Percentiles rank a stretch among this genome's conserved stretches.
phyloP scores from a whole-genome alignment of 116 monocot species.

The Posidonia oceanica region DNA sequence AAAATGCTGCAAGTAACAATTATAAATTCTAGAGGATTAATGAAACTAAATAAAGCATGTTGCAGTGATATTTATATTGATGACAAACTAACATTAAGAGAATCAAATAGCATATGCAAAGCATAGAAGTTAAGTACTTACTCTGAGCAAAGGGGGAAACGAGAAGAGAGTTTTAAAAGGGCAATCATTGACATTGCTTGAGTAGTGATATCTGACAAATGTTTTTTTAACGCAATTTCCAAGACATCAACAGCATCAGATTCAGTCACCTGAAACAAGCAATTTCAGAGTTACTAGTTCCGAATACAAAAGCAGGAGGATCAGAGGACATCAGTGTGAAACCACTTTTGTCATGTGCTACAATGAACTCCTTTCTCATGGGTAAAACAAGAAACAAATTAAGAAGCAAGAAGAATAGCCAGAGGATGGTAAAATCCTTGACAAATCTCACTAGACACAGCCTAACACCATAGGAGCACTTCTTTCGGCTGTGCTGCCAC shows the following conservation, averaged over 20 bases:
- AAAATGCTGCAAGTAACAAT: too few species aligned
- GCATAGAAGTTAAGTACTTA: slow-evolving; percentile 22
- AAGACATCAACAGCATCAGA: slow-evolving; percentile 82
- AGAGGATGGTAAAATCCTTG: too few species aligned
- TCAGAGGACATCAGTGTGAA: neutral
- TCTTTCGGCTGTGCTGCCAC: too few species aligned
- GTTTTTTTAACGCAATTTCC: slow-evolving; percentile 55
- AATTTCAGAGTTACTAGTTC: neutral
- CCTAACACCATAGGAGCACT: too few species aligned
- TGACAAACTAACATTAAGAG: neutral
- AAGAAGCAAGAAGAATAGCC: too few species aligned
- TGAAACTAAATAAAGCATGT: too few species aligned
- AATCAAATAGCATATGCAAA: neutral
- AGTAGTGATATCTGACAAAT: slow-evolving; percentile 83
- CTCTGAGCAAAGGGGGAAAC: slow-evolving; percentile 79
- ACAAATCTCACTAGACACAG: too few species aligned
- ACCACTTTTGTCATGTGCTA: neutral
- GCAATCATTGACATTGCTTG: slow-evolving; percentile 82
- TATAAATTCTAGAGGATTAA: too few species aligned
- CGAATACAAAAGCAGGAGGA: neutral
- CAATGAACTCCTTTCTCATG: too few species aligned
- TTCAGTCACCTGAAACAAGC: slow-evolving; percentile 63
- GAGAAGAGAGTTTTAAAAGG: slow-evolving; percentile 90
- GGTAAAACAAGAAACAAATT: too few species aligned
- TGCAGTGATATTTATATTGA: too few species aligned